These are phyloP conservation scores for Xylariaceae sp. DNA, from an alignment of 2,329 filamentous ascomycete genomes.

Conservation along the genomic window DNA sequence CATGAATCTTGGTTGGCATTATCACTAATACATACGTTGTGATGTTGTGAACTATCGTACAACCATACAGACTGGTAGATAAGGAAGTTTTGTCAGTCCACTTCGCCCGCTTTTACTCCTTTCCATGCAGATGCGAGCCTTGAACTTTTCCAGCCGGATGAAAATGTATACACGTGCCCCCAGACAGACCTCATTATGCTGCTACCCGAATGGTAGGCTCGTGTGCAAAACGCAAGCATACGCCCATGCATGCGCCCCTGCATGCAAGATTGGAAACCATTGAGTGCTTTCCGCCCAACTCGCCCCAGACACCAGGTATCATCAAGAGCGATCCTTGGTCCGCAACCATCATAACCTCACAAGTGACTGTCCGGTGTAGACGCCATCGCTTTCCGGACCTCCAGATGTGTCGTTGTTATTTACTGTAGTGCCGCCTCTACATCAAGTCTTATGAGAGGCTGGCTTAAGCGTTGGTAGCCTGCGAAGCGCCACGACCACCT, in stretches of 20 bases:
- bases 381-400: background rate
- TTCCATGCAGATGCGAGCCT: slow-evolving; percentile 28
- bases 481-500: slow-evolving; percentile 55
- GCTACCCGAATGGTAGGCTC: too few relatives aligned
- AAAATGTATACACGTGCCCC: slow-evolving; percentile 29
- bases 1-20: slow-evolving; percentile 23
- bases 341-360: too few relatives aligned
- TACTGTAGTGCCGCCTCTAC: too few relatives aligned
- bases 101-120: slow-evolving; percentile 28
- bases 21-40: slow-evolving; percentile 29
- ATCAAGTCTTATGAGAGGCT: background rate
- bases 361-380: too few relatives aligned
- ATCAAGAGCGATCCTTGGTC: too few relatives aligned
- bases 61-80: slow-evolving; percentile 23
- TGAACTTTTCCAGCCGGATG: slow-evolving; percentile 29
- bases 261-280: too few relatives aligned
- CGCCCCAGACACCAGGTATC: too few relatives aligned
- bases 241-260: too few relatives aligned
- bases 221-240: background rate
- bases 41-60: slow-evolving; percentile 28
- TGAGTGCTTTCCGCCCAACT: too few relatives aligned
- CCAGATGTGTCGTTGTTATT: too few relatives aligned
- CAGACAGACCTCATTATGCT: too few relatives aligned
- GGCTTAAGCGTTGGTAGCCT: slow-evolving; percentile 48
- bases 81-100: slow-evolving; percentile 16